Conservation (phyloP, 371 early-diverging fungal genomes). For the Smittium culicis region DNA sequence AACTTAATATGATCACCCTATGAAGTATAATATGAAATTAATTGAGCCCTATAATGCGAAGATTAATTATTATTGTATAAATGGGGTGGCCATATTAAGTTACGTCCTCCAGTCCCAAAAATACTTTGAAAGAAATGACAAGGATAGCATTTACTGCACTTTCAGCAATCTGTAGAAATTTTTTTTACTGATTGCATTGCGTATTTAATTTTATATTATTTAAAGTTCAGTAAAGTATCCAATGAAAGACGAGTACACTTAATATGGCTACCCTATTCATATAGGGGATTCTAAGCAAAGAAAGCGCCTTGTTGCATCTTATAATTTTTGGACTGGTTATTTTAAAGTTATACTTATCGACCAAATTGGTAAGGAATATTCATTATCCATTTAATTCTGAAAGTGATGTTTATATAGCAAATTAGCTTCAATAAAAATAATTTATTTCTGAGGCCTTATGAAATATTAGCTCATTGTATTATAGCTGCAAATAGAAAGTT, state of each 20-base stretch:
- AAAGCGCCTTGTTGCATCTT: too few relatives aligned
- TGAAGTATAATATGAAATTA: background rate
- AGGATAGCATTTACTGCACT: background rate
- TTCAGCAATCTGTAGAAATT: background rate
- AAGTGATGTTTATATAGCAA: too few relatives aligned
- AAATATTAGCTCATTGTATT: too few relatives aligned
- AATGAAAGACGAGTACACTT: background rate
- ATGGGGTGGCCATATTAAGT: background rate
- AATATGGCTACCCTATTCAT: background rate
- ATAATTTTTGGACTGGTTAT: too few relatives aligned
- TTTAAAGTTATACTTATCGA: too few relatives aligned
- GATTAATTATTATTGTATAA: background rate
- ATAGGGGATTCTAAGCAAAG: too few relatives aligned
- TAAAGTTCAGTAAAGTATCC: background rate
- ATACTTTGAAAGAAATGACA: background rate
- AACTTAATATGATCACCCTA: background rate
- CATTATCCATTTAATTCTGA: too few relatives aligned
- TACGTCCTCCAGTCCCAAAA: background rate
- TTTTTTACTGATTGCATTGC: background rate
- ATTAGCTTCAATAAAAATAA: too few relatives aligned
- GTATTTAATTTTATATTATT: background rate
- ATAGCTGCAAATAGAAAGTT: too few relatives aligned
- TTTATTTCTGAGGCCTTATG: too few relatives aligned
- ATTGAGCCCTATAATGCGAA: background rate
- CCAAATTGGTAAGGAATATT: too few relatives aligned